phyloP scores from a whole-genome alignment of 1,139 yeast genomes.

The Scheffersomyces illinoinensis region DNA sequence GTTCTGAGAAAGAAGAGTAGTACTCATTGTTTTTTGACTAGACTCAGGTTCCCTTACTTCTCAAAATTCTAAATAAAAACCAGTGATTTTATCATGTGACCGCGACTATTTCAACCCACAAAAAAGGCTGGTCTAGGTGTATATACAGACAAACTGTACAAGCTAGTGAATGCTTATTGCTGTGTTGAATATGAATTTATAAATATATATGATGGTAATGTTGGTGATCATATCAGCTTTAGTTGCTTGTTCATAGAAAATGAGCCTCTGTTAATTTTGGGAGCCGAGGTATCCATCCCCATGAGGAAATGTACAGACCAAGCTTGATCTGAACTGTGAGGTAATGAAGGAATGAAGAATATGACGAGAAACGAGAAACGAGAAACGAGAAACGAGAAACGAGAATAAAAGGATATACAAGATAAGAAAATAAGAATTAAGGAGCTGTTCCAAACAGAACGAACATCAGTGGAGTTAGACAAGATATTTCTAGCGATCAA shows the following conservation, averaged over 20 bases:
- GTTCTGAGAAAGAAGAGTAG: slow-evolving; percentile 2
- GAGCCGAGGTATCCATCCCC: neutral
- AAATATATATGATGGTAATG: neutral
- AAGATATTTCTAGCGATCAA: too few relatives aligned
- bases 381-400: neutral
- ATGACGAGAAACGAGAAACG: neutral
- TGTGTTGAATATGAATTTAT: neutral
- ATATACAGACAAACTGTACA: neutral
- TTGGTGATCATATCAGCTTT: neutral
- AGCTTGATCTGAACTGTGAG: neutral
- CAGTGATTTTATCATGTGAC: neutral
- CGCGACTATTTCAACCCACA: neutral
- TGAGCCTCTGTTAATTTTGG: neutral
- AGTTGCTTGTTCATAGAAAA: neutral
- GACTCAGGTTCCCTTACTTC: neutral
- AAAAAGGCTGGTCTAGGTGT: neutral
- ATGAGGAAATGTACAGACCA: neutral
- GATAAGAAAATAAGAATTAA: too few relatives aligned
- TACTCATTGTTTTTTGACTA: neutral
- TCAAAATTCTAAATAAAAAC: neutral
- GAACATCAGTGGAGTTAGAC: too few relatives aligned
- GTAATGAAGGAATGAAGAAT: neutral
- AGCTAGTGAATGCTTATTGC: neutral
- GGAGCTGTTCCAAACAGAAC: neutral
- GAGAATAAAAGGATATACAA: neutral